Base-by-base conservation (phyloP, 2,329 filamentous ascomycete genomes). In the Arthrobotrys sinensis region DNA sequence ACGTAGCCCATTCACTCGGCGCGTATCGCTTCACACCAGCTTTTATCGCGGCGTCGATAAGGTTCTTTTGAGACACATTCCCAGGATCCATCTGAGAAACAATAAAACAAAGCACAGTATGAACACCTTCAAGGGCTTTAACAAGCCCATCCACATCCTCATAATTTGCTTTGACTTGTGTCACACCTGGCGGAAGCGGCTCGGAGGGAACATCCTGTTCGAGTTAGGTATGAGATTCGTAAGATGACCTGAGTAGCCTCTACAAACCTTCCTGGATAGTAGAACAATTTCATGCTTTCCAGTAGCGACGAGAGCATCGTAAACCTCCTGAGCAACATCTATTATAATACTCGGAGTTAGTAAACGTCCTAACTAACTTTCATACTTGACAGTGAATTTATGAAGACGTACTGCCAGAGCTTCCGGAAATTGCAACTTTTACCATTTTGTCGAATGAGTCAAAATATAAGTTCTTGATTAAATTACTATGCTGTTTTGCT, bases 31-130 rank as follows among this genome's bases (percentile, higher is more conserved):
- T 85, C 45, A 86, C 85, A 1, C 83, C 82, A 10, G 85, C 85
- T 32, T 79, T 79, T 48, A 86, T 80, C 12, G 82, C 80, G 53
- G 85, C 84, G 80, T 86, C 84, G 46, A 86, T 86, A 55, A 86
- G 81, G 19, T 82, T 82, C 34, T 84, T 80, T 0, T 81, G 65
- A 32, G 63, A 40, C 40, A 40, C 43, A 40, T 53, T 66, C 10
- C 63, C 45, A 28, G 63, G 46, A 28, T 66, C 63, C 11, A 32
- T 43, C 11, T 66, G 46, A 2, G 63, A 38, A 7, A 19, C 14
- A 12, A 88, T 81, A 80, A 89, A 90, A 1, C 86, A 89, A 0
- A 89, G 83, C 3, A 90, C 83, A 0, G 87, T 88, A 55, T 90
- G 85, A 0, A 86, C 84, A 4, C 87, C 88, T 11, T 81, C 66